These are phyloP conservation scores for Xylaria venustula DNA, from an alignment of 495 filamentous ascomycete genomes.

Conservation along the genomic window DNA sequence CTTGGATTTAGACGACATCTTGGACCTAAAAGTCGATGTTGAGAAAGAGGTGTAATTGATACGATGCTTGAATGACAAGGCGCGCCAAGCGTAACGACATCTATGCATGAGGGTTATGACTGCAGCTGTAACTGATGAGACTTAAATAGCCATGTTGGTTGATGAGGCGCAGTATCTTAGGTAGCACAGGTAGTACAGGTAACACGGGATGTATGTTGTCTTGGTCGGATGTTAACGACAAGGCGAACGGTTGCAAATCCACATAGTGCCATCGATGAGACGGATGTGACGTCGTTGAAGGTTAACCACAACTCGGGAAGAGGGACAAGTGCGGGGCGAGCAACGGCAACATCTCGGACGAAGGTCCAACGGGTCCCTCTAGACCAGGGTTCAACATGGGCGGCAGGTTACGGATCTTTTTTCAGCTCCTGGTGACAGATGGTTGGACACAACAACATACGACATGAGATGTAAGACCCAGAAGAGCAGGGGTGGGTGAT, in stretches of 20 bases:
- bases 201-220: too few species aligned
- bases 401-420: neutral
- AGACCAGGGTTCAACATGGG: neutral
- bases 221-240: neutral
- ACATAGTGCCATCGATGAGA: slow-evolving; percentile 2
- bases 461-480: neutral
- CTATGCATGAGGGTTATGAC: slow-evolving; percentile 16
- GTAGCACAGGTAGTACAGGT: too few species aligned
- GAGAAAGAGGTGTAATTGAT: slow-evolving; percentile 14
- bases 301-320: neutral
- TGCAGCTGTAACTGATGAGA: neutral
- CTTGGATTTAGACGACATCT: slow-evolving; percentile 36
- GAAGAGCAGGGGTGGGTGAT: neutral
- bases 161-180: too few species aligned
- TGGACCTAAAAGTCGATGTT: slow-evolving; percentile 6
- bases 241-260: neutral
- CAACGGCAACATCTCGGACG: too few species aligned
- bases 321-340: neutral
- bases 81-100: slow-evolving; percentile 19
- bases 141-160: neutral
- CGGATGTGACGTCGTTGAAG: slow-evolving; percentile 10
- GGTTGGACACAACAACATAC: slow-evolving; percentile 5
- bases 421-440: neutral
- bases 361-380: too few species aligned
- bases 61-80: slow-evolving; percentile 11